phyloP scores from a whole-genome alignment of 2,329 filamentous ascomycete species.

The Fusarium secorum region DNA sequence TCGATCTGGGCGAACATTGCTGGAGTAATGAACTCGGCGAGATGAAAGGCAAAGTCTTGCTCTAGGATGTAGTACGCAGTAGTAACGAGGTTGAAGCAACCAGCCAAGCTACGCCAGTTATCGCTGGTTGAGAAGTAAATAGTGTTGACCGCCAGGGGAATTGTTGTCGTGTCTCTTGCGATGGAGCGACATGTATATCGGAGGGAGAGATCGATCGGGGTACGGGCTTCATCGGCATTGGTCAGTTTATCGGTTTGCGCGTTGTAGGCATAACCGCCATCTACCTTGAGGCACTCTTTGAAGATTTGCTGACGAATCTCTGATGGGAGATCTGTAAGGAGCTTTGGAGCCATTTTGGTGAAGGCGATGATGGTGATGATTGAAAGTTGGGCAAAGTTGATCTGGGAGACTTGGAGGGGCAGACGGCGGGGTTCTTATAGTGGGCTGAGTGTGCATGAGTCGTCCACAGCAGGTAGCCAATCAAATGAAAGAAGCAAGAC shows the following conservation, averaged over 20 bases:
- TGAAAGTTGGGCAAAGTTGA: background rate
- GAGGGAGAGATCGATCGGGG: slow-evolving; percentile 22
- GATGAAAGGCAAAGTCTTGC: background rate
- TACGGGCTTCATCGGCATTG: background rate
- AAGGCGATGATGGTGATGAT: background rate
- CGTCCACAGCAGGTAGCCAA: background rate
- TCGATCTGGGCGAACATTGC: background rate
- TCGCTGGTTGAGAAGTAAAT: slow-evolving; percentile 20
- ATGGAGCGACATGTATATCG: slow-evolving; percentile 23
- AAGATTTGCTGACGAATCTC: slow-evolving; percentile 29
- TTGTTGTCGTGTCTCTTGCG: background rate
- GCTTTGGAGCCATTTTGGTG: background rate
- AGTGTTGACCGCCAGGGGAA: slow-evolving; percentile 6
- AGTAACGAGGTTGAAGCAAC: background rate
- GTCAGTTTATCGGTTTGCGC: slow-evolving; percentile 5
- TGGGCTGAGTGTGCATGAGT: background rate
- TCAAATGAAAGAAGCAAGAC: background rate
- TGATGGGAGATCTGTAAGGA: background rate
- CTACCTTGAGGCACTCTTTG: slow-evolving; percentile 7
- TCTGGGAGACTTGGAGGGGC: background rate
- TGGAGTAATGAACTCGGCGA: background rate
- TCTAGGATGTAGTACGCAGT: background rate
- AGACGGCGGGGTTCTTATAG: background rate
- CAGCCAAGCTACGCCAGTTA: background rate
- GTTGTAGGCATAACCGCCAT: slow-evolving; percentile 19